Evolutionary conservation across 2,329 filamentous ascomycete genomes (phyloP).

Genomic region (Diaporthe humulicola): DNA sequence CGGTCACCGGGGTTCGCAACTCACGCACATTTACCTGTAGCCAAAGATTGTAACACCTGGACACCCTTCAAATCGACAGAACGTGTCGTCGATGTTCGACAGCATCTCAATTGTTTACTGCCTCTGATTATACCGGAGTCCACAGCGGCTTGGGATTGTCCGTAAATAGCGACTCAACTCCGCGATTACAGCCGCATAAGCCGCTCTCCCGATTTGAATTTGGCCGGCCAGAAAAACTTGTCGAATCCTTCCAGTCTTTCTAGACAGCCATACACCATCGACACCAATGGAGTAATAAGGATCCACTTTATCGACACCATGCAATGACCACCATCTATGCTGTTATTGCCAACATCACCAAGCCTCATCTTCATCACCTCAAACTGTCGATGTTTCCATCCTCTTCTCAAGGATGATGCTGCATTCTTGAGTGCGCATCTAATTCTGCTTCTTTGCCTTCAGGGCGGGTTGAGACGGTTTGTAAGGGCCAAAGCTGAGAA

Average conservation of each 20-base stretch:
- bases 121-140: not conserved
- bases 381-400: not conserved
- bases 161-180: not conserved
- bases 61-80: not conserved
- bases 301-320: not conserved
- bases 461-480: constrained; percentile 57
- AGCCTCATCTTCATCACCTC: not conserved
- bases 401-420: not conserved
- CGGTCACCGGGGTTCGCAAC: not conserved
- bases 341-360: not conserved
- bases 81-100: not conserved
- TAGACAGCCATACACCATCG: not conserved
- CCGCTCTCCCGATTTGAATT: not conserved
- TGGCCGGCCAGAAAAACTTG: not conserved
- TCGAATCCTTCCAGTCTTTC: not conserved
- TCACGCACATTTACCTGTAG: not conserved
- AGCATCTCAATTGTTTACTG: not conserved
- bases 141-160: not conserved
- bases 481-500: constrained; percentile 56
- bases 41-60: not conserved
- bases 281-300: not conserved
- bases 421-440: constrained; percentile 47
- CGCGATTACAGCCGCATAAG: not conserved
- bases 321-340: not conserved
- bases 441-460: constrained; percentile 59